Percentiles rank a stretch among this genome's conserved stretches.
phyloP scores from a whole-genome alignment of 805 yeast genomes.

The Saccharomycopsis microspora region DNA sequence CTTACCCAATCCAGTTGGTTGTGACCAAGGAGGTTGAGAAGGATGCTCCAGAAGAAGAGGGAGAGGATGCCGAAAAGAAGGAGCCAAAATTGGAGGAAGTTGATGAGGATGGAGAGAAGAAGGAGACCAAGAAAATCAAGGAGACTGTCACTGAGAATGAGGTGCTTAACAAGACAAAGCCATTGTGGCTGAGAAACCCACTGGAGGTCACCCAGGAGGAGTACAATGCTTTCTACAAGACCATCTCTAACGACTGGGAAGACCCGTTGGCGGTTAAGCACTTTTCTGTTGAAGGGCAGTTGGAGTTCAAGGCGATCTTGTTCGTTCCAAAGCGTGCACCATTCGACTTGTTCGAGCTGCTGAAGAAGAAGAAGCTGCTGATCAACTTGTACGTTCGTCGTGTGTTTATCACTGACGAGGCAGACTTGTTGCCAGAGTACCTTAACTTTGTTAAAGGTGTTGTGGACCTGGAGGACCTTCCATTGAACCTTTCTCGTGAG shows the following conservation, averaged over 20 bases:
- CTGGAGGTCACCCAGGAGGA: slow-evolving; percentile 95
- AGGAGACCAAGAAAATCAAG: slow-evolving; percentile 79
- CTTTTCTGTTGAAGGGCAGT: slow-evolving; percentile 99
- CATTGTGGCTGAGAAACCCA: slow-evolving; percentile 99
- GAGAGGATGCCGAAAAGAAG: slow-evolving; percentile 46
- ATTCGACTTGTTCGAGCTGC: slow-evolving; percentile 89
- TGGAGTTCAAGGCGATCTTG: slow-evolving; percentile 96
- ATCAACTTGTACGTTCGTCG: slow-evolving; percentile 98
- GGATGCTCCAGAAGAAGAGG: slow-evolving; percentile 82
- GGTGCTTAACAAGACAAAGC: slow-evolving; percentile 98
- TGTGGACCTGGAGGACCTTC: slow-evolving; percentile 98
- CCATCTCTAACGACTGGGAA: slow-evolving; percentile 99
- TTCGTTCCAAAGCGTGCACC: slow-evolving; percentile 99
- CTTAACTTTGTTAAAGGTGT: slow-evolving; percentile 96
- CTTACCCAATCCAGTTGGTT: slow-evolving; percentile 97
- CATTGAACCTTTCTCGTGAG: slow-evolving; percentile 99
- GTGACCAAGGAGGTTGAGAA: slow-evolving; percentile 98
- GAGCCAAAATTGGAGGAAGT: slow-evolving; percentile 70
- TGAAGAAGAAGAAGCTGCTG: slow-evolving; percentile 96
- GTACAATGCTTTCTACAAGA: slow-evolving; percentile 98
- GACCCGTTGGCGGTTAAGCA: slow-evolving; percentile 99
- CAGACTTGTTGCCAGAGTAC: slow-evolving; percentile 99
- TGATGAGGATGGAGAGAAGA: slow-evolving; percentile 60
- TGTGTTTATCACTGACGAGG: slow-evolving; percentile 99
- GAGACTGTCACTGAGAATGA: slow-evolving; percentile 93